These are phyloP conservation scores for Astrothelium macrocarpum DNA, from an alignment of 495 filamentous ascomycete genomes.

Conservation along the genomic window DNA sequence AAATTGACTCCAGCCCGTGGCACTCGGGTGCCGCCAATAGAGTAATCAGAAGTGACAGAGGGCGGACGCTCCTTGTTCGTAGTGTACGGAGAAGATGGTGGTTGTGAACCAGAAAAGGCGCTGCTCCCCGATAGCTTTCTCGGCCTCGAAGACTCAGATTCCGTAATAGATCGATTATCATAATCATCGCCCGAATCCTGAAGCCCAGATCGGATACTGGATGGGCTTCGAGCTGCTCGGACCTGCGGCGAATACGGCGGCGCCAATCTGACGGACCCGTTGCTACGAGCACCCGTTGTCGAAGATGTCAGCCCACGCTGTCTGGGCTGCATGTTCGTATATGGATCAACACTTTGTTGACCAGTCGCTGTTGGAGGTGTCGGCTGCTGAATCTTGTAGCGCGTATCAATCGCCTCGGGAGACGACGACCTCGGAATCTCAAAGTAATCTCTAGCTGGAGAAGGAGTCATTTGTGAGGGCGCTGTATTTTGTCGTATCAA, in stretches of 20 bases:
- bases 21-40: conserved; percentile 48
- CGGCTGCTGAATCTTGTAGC: background rate
- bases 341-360: background rate
- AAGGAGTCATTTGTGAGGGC: background rate
- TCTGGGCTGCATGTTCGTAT: background rate
- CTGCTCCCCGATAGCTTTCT: conserved; percentile 33
- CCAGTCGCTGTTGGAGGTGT: conserved; percentile 18
- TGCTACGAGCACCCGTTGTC: background rate
- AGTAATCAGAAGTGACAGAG: conserved; percentile 70
- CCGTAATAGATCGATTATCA: conserved; percentile 26
- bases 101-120: conserved; percentile 49
- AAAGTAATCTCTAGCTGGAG: conserved; percentile 31
- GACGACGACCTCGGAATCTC: conserved; percentile 40
- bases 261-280: background rate
- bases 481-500: background rate
- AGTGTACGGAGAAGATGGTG: conserved; percentile 52
- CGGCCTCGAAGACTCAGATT: conserved; percentile 21
- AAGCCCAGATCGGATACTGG: conserved; percentile 47
- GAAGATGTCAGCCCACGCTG: background rate
- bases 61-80: conserved; percentile 58
- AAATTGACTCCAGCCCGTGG: conserved; percentile 82
- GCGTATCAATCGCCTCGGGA: conserved; percentile 35
- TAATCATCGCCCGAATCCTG: conserved; percentile 56
- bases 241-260: conserved; percentile 17
- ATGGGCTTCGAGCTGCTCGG: conserved; percentile 36